These are phyloP conservation scores for Eucalyptus melliodora DNA, from an alignment of 345 rosid species.

Conservation along the genomic window DNA sequence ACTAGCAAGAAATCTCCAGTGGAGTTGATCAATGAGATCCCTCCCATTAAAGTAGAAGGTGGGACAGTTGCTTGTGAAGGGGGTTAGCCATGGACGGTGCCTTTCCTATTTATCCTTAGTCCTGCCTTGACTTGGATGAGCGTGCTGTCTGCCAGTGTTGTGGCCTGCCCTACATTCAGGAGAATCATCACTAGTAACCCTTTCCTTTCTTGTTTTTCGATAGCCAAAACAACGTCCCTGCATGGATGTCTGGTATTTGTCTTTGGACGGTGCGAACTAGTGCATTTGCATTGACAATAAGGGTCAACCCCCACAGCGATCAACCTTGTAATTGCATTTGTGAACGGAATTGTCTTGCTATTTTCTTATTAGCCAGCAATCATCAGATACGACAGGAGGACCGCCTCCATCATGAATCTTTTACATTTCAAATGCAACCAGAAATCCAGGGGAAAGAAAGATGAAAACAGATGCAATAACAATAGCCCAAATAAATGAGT, in stretches of 20 bases:
- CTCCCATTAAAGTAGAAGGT: conserved; percentile 89
- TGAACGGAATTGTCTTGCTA: neutral
- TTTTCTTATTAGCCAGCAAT: neutral
- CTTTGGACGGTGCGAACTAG: neutral
- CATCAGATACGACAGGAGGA: neutral
- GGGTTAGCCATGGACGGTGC: conserved; percentile 29
- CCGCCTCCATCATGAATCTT: neutral
- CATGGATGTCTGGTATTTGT: neutral
- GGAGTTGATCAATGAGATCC: conserved; percentile 96
- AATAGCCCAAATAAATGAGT: neutral
- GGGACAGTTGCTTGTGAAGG: conserved; percentile 95
- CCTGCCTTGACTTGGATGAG: conserved; percentile 71
- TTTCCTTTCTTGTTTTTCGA: neutral
- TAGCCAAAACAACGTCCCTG: neutral
- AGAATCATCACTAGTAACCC: conserved; percentile 65
- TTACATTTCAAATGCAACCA: neutral
- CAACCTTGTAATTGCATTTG: neutral
- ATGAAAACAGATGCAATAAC: neutral
- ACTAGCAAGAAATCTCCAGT: conserved; percentile 86
- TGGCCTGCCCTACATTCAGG: conserved; percentile 78
- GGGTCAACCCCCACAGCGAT: neutral
- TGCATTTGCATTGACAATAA: neutral
- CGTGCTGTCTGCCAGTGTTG: conserved; percentile 96
- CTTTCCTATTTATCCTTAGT: neutral
- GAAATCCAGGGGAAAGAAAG: neutral